These are phyloP conservation scores for Sordariomycetes sp. DNA, from an alignment of 2,329 filamentous ascomycete species.

Conservation along the genomic window DNA sequence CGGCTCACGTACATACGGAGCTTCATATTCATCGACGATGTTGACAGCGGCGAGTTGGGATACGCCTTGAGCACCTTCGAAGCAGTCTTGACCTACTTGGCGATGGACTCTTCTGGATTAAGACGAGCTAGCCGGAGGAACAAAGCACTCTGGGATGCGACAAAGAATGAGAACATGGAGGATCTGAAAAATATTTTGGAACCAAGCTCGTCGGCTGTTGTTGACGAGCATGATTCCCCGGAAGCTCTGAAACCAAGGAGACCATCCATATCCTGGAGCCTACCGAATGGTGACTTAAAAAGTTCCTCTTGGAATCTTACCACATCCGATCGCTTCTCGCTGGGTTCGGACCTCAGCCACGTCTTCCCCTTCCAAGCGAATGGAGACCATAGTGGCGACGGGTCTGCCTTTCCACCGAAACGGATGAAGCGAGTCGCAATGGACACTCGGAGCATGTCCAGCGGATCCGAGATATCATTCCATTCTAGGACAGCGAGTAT, in stretches of 20 bases:
- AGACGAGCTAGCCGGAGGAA: slow-evolving; percentile 82
- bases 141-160: slow-evolving; percentile 78
- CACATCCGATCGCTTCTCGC: slow-evolving; percentile 41
- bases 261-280: slow-evolving; percentile 37
- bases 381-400: slow-evolving; percentile 33
- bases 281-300: slow-evolving; percentile 33
- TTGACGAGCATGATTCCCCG: slow-evolving; percentile 33
- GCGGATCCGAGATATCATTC: slow-evolving; percentile 74
- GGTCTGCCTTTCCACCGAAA: slow-evolving; percentile 25
- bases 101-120: slow-evolving; percentile 70
- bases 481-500: slow-evolving; percentile 72
- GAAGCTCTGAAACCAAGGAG: slow-evolving; percentile 29
- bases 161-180: slow-evolving; percentile 65
- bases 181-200: slow-evolving; percentile 75
- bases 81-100: slow-evolving; percentile 82
- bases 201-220: slow-evolving; percentile 44
- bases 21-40: slow-evolving; percentile 96
- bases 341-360: slow-evolving; percentile 59
- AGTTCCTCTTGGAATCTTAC: slow-evolving; percentile 31
- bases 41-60: slow-evolving; percentile 91
- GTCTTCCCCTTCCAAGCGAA: slow-evolving; percentile 77
- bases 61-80: slow-evolving; percentile 96
- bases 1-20: slow-evolving; percentile 90
- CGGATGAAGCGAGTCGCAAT: slow-evolving; percentile 75
- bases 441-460: slow-evolving; percentile 83